A percentile compares a stretch with the other conserved stretches of the same genome.
phyloP scores from a whole-genome alignment of 2,329 filamentous ascomycete species.

The Gaeumannomyces tritici region DNA sequence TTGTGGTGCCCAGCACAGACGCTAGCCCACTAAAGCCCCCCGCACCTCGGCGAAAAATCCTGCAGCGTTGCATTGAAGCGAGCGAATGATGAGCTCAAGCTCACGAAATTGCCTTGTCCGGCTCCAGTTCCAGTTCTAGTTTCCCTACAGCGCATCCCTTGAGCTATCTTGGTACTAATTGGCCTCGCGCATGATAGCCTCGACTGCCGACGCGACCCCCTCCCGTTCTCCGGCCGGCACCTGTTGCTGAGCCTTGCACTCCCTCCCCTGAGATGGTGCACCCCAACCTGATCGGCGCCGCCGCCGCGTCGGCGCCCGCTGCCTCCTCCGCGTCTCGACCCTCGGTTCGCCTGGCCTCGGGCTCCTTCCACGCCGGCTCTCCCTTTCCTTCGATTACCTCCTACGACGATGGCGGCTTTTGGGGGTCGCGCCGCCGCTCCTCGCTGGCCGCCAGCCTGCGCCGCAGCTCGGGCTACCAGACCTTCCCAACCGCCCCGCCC shows the following conservation, averaged over 20 bases:
- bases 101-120: not conserved
- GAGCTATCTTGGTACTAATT: not conserved
- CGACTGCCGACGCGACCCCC: not conserved
- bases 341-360: constrained; percentile 21
- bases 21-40: not conserved
- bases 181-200: not conserved
- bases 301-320: constrained; percentile 6
- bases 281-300: constrained; percentile 8
- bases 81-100: not conserved
- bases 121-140: too few relatives aligned
- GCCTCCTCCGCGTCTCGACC: constrained; percentile 4
- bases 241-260: not conserved
- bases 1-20: too few relatives aligned
- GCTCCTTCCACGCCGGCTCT: constrained; percentile 43
- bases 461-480: constrained; percentile 58
- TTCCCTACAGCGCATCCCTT: too few relatives aligned
- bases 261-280: constrained; percentile 10
- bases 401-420: constrained; percentile 11
- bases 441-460: constrained; percentile 16
- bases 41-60: not conserved
- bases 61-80: not conserved
- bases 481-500: constrained; percentile 68
- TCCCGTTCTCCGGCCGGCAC: not conserved
- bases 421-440: constrained; percentile 9
- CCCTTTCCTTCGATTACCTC: constrained; percentile 30